Percentiles rank a stretch among this genome's conserved stretches.
Conservation (phyloP, 2,329 filamentous ascomycete genomes). For the Thielaviopsis euricoi region DNA sequence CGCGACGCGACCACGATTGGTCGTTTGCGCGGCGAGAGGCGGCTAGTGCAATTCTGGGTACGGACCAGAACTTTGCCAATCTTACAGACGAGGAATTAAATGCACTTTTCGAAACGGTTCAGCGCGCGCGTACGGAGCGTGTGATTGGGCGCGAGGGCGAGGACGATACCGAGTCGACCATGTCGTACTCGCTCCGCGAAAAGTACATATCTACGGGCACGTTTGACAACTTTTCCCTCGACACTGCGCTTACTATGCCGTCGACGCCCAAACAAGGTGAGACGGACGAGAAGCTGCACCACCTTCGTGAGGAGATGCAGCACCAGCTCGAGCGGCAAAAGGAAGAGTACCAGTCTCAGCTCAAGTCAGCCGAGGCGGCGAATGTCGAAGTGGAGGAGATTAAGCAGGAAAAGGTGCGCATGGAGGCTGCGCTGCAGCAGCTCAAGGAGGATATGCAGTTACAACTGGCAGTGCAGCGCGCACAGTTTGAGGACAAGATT, state of each 20-base stretch:
- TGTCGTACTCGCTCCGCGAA: constrained; percentile 74
- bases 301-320: constrained; percentile 71
- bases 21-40: constrained; percentile 85
- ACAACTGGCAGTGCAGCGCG: constrained; percentile 67
- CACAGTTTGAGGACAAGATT: constrained; percentile 70
- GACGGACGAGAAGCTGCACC: constrained; percentile 56
- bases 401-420: constrained; percentile 62
- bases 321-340: constrained; percentile 68
- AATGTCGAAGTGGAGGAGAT: constrained; percentile 72
- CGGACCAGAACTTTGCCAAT: constrained; percentile 79
- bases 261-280: constrained; percentile 73
- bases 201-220: constrained; percentile 94
- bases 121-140: constrained; percentile 63
- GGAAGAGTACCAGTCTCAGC: constrained; percentile 62
- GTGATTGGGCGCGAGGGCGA: constrained; percentile 61
- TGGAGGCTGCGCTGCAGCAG: constrained; percentile 64
- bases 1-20: constrained; percentile 74
- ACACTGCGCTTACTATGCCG: constrained; percentile 86
- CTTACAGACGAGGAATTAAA: constrained; percentile 91
- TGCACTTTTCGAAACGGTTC: constrained; percentile 82
- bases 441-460: constrained; percentile 81
- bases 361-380: constrained; percentile 58
- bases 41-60: constrained; percentile 74
- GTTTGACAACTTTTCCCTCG: constrained; percentile 87
- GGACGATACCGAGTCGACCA: constrained; percentile 78